Percentiles rank a stretch among this genome's conserved stretches.
These are phyloP conservation scores for Diaporthe eres DNA, from an alignment of 2,329 filamentous ascomycete species.

Conservation along the genomic window DNA sequence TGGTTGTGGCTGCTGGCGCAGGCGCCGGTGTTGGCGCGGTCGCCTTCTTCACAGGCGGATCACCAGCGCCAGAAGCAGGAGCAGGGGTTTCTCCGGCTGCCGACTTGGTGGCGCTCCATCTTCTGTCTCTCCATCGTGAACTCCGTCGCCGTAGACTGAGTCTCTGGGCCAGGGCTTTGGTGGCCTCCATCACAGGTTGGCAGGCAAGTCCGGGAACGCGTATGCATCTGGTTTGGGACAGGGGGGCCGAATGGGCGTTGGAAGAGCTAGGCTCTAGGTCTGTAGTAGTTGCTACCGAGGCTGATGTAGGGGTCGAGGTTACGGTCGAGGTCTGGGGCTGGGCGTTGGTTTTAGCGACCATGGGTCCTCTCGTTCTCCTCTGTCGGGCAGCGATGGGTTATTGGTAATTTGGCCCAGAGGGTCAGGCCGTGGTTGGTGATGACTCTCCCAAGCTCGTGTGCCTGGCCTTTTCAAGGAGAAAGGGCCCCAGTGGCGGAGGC, in stretches of 20 bases:
- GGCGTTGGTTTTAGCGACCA: constrained; percentile 17
- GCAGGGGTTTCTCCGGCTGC: constrained; percentile 7
- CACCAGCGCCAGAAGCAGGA: constrained; percentile 4
- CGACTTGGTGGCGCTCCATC: constrained; percentile 13
- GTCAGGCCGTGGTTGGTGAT: constrained; percentile 7
- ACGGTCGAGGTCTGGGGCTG: constrained; percentile 8
- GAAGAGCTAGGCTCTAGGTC: constrained; percentile 10
- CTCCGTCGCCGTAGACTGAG: constrained; percentile 37
- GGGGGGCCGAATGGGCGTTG: constrained; percentile 3
- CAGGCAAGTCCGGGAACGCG: constrained; percentile 30
- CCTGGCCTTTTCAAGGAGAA: neutral
- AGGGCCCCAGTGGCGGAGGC: constrained; percentile 13
- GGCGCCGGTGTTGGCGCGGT: constrained; percentile 9
- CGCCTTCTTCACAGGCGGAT: constrained; percentile 12
- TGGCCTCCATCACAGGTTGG: constrained; percentile 41
- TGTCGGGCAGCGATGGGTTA: constrained; percentile 33
- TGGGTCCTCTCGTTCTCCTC: constrained; percentile 5
- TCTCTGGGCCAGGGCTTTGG: constrained; percentile 41
- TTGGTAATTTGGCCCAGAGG: constrained; percentile 20
- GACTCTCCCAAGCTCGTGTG: constrained; percentile 21
- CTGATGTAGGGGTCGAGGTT: constrained; percentile 16
- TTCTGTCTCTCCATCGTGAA: constrained; percentile 38
- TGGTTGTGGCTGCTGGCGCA: neutral
- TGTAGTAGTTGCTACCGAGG: constrained; percentile 28
- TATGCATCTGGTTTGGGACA: constrained; percentile 37